Percentiles rank a stretch among this genome's conserved stretches.
These are phyloP conservation scores for Fraxinus xanthoxyloides DNA, from an alignment of 305 asterid genomes.

Conservation along the genomic window DNA sequence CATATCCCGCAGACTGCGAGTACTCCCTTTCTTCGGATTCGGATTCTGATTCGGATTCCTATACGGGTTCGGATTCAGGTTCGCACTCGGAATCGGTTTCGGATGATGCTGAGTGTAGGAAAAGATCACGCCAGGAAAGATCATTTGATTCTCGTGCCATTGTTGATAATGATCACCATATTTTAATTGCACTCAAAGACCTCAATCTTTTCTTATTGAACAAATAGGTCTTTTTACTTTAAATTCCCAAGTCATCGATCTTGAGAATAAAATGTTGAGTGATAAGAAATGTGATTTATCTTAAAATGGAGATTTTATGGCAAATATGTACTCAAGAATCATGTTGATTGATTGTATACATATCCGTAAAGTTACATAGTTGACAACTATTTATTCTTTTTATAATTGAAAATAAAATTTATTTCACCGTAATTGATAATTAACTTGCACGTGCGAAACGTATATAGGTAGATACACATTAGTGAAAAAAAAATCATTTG, in stretches of 20 bases:
- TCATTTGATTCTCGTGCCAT: not conserved
- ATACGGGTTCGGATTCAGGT: not conserved
- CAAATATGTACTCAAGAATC: too few relatives aligned
- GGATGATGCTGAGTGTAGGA: not conserved
- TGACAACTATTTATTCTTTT: not conserved
- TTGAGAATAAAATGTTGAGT: too few relatives aligned
- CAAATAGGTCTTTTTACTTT: too few relatives aligned
- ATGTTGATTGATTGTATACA: too few relatives aligned
- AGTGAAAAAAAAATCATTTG: not conserved
- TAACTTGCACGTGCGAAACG: not conserved
- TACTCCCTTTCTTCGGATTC: not conserved
- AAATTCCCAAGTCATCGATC: too few relatives aligned
- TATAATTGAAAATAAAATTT: too few relatives aligned
- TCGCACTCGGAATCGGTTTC: not conserved
- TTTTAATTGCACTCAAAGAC: too few relatives aligned
- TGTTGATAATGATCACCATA: not conserved
- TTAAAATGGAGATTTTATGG: too few relatives aligned
- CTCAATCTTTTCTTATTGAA: too few relatives aligned
- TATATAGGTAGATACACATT: not conserved
- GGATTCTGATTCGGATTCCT: not conserved
- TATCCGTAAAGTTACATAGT: too few relatives aligned
- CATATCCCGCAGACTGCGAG: slow-evolving; percentile 34
- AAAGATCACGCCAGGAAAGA: not conserved
- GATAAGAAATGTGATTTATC: too few relatives aligned
- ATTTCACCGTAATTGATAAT: too few relatives aligned